These are phyloP conservation scores for Apiospora kogelbergensis DNA, from an alignment of 2,329 filamentous ascomycete genomes.

Conservation along the genomic window DNA sequence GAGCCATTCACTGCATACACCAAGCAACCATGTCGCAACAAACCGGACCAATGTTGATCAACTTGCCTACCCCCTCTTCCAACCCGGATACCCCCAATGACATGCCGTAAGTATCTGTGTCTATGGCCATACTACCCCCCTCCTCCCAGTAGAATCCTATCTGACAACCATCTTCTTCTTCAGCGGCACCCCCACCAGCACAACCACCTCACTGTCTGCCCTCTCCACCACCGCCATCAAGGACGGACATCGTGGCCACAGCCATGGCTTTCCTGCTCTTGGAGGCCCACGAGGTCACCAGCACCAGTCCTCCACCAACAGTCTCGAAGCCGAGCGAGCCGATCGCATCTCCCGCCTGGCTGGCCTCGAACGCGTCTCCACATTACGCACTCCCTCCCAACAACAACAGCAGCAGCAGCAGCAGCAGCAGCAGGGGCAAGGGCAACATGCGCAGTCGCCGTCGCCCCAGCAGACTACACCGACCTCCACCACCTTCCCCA, in stretches of 20 bases:
- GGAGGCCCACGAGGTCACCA: constrained; percentile 55
- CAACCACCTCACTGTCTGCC: constrained; percentile 86
- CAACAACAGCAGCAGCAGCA: constrained; percentile 19
- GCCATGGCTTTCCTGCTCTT: constrained; percentile 57
- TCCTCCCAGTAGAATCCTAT: too few relatives aligned
- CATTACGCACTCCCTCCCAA: constrained; percentile 58
- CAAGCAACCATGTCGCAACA: constrained; percentile 29
- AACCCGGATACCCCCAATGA: constrained; percentile 86
- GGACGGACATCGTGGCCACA: constrained; percentile 86
- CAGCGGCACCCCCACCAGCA: constrained; percentile 90
- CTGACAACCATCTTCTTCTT: background rate
- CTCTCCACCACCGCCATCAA: constrained; percentile 95
- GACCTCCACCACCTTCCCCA: constrained; percentile 48
- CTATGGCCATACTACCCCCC: background rate
- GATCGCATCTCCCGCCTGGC: constrained; percentile 94
- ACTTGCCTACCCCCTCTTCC: constrained; percentile 78
- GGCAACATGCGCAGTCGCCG: constrained; percentile 35
- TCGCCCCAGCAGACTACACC: constrained; percentile 50
- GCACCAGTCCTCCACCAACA: constrained; percentile 64
- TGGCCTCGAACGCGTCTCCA: constrained; percentile 84
- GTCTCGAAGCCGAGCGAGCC: constrained; percentile 86
- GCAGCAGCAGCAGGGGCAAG: constrained; percentile 23
- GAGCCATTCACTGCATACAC: constrained; percentile 1
- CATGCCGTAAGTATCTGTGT: constrained; percentile 67
- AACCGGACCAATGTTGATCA: constrained; percentile 69